Evolutionary conservation across 495 filamentous ascomycete genomes (phyloP), one percentile per base, ranked within the genome.

Genomic region (Letharia columbiana): DNA sequence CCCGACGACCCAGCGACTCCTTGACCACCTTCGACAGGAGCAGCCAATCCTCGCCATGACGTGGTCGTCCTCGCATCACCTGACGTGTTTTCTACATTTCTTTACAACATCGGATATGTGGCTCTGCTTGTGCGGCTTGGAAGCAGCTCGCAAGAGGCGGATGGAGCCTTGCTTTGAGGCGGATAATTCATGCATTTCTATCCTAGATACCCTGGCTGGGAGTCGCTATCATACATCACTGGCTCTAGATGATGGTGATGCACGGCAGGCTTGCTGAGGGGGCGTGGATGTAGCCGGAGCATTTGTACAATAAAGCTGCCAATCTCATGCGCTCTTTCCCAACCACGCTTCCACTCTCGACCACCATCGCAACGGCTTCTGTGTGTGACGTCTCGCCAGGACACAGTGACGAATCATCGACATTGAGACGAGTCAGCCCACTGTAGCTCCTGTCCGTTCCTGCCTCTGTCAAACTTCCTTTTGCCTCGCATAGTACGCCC

Each of bases 141-240:
- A 49, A 37, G 44, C 13, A 60, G 54, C 44, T 56, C 54, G 44
- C 64, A 40, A 18, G 31, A 35, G 52, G 31, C 33, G 47, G 45
- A 39, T 40, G n/a, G 45, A 37, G 64, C 33, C 18, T 28, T 65
- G 11, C 18, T 52, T 66, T 56, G 37, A 39, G 59, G 57, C 17
- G 49, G 58, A 23, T 66, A n/a, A 13, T 35, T 61, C 28, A 42
- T 62, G 59, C 39, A 44, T 28, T 61, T 23, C 28, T 40, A 52
- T 56, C 59, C 47, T 40, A 61, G 23, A 61, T 66, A 66, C 56
- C 57, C 47, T 66, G 59, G 63, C 58, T 58, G 31, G 33, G 60
- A 49, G 64, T 61, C 64, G 64, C 58, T 66, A 61, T 66, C 64
- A 66, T 61, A 66, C 64, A 61, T 66, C 58, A 66, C 44, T n/a